These are phyloP conservation scores for Globisporangium polare DNA, from an alignment of 352 stramenopile genomes.

Conservation along the genomic window DNA sequence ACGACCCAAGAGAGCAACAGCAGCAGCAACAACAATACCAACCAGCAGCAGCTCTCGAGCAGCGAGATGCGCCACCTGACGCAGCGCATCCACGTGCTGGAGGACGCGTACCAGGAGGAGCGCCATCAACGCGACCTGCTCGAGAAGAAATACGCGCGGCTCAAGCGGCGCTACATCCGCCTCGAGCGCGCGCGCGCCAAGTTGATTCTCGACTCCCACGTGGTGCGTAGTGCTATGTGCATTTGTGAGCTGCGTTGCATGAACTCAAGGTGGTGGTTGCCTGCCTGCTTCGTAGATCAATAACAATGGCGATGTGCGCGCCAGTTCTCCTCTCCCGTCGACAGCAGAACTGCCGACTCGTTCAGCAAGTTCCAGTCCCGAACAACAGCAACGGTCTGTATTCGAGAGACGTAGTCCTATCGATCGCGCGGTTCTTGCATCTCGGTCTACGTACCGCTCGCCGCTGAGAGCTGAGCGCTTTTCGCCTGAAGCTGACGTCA, in stretches of 20 bases:
- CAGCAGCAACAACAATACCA: slow-evolving; percentile 3
- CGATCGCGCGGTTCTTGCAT: not conserved
- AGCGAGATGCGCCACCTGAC: slow-evolving; percentile 19
- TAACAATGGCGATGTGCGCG: not conserved
- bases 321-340: slow-evolving; percentile 3
- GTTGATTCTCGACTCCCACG: slow-evolving; percentile 22
- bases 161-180: slow-evolving; percentile 65
- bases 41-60: not conserved
- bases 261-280: not conserved
- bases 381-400: not conserved
- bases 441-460: not conserved
- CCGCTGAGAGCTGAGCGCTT: not conserved
- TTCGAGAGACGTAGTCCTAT: not conserved
- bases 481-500: slow-evolving; percentile 27
- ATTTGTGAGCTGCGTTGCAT: no score
- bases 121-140: slow-evolving; percentile 42
- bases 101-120: slow-evolving; percentile 45
- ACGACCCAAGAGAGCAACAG: slow-evolving; percentile 2
- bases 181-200: slow-evolving; percentile 51
- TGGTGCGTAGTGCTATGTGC: slow-evolving; percentile 6
- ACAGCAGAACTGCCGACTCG: not conserved
- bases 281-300: slow-evolving; percentile 1
- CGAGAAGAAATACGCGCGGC: slow-evolving; percentile 64
- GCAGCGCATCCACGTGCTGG: slow-evolving; percentile 34
- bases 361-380: not conserved